These are phyloP conservation scores for Alternaria ventricosa DNA, from an alignment of 2,329 filamentous ascomycete genomes.

Conservation along the genomic window DNA sequence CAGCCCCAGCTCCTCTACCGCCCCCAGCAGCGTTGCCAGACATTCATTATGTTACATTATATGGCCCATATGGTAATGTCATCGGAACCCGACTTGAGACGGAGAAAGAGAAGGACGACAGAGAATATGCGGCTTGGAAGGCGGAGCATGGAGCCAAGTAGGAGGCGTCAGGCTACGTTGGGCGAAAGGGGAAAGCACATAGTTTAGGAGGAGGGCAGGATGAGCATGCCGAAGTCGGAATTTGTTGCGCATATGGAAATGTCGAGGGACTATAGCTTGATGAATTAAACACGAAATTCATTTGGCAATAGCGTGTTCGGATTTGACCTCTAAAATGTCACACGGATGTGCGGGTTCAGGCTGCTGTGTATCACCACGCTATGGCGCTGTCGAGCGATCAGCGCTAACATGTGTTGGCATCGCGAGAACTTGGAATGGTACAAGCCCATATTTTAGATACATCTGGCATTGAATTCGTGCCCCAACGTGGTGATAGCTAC, in stretches of 20 bases:
- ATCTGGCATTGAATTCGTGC: no score
- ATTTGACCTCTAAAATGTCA: background rate
- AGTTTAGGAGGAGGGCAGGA: background rate
- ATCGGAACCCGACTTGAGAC: background rate
- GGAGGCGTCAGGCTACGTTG: background rate
- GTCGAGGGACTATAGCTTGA: background rate
- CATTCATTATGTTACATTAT: no score
- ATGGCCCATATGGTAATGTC: background rate
- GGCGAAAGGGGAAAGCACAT: background rate
- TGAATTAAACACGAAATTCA: background rate
- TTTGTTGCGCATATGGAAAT: background rate
- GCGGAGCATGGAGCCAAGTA: background rate
- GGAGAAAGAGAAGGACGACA: background rate
- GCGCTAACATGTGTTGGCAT: background rate
- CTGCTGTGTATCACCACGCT: background rate
- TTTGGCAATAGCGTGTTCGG: background rate
- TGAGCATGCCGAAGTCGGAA: background rate
- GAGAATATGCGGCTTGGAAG: constrained; percentile 3
- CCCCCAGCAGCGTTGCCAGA: background rate
- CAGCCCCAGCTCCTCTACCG: background rate
- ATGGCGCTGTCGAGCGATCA: background rate
- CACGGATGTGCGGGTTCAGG: background rate
- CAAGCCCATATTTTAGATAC: no score
- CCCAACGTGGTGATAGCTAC: no score
- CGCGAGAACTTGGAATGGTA: background rate